A percentile compares a stretch with the other conserved stretches of the same genome.
Evolutionary conservation across 345 rosid species (phyloP).

Genomic region (Cardamine chenopodiifolia): DNA sequence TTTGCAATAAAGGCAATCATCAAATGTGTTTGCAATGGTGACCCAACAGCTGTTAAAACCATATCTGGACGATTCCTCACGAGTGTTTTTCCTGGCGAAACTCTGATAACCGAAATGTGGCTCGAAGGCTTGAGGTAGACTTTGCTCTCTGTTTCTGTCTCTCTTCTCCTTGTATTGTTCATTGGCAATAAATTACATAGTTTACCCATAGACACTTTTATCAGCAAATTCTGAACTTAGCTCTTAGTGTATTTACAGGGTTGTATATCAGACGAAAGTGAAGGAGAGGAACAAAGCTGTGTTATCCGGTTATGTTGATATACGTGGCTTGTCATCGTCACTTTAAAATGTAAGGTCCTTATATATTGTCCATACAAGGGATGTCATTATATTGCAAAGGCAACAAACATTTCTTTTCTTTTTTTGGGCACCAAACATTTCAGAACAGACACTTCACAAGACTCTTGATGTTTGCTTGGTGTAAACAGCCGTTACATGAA

Average conservation of each 20-base stretch:
- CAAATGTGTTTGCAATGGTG: conserved; percentile 77
- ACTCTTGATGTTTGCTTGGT: conserved; percentile 5
- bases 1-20: conserved; percentile 79
- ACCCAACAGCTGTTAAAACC: conserved; percentile 55
- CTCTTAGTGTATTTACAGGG: conserved; percentile 53
- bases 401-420: background rate
- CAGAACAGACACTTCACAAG: background rate
- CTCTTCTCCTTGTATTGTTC: background rate
- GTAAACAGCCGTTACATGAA: background rate
- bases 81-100: conserved; percentile 87
- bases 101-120: conserved; percentile 86
- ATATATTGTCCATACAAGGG: background rate
- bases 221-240: conserved; percentile 15
- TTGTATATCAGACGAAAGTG: conserved; percentile 62
- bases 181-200: background rate
- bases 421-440: background rate
- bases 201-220: background rate
- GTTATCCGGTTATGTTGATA: conserved; percentile 72
- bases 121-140: conserved; percentile 69
- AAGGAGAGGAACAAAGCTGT: conserved; percentile 68
- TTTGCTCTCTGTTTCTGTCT: background rate
- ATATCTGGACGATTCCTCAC: conserved; percentile 75
- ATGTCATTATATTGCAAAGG: background rate
- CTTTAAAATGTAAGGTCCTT: conserved; percentile 38
- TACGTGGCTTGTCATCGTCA: conserved; percentile 50